These are phyloP conservation scores for Solanum lycopersicoides DNA, from an alignment of 257 asterid species.

Conservation along the genomic window DNA sequence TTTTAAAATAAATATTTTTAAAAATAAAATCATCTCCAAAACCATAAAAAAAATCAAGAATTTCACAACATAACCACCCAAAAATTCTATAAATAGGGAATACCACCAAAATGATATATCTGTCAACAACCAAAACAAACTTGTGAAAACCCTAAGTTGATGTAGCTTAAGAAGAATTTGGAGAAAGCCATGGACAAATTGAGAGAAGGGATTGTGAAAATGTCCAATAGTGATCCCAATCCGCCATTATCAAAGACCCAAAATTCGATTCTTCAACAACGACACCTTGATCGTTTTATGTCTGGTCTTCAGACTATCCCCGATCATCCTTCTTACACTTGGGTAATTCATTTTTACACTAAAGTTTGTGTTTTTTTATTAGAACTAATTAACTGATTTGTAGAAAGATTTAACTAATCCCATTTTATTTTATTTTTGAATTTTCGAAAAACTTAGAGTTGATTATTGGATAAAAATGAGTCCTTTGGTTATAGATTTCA, in stretches of 20 bases:
- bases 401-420: too few species aligned
- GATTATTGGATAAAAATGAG: background rate
- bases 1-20: too few species aligned
- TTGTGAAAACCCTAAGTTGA: too few species aligned
- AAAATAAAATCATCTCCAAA: too few species aligned
- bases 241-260: background rate
- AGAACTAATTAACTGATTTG: background rate
- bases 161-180: background rate
- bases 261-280: background rate
- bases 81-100: too few species aligned
- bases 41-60: too few species aligned
- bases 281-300: background rate
- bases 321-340: background rate
- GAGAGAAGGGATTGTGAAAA: background rate
- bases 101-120: too few species aligned
- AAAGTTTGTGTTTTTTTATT: too few species aligned
- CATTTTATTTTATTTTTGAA: too few species aligned
- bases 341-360: background rate
- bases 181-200: background rate
- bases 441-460: accelerated
- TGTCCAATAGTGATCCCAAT: background rate
- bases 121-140: too few species aligned
- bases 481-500: background rate
- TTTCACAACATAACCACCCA: too few species aligned
- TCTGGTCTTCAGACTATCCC: background rate